Conservation (phyloP, 148 eudicot species). For the Heliosperma pusillum region DNA sequence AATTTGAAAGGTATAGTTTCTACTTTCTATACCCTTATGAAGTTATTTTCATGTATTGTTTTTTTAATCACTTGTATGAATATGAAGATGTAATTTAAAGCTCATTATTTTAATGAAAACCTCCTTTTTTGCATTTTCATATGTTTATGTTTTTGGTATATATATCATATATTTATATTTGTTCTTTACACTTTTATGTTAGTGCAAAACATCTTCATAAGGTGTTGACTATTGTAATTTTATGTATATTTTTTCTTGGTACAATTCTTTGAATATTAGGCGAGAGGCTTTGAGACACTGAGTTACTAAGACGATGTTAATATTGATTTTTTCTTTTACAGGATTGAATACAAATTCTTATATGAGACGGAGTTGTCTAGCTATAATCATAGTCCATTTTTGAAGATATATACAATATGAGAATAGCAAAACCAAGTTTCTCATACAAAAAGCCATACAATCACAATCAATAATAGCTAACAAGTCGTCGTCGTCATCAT, state of each 20-base stretch:
- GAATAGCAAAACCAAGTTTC: constrained; percentile 28
- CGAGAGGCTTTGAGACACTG: neutral
- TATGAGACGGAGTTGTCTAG: neutral
- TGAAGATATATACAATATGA: constrained; percentile 21
- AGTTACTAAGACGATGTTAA: neutral
- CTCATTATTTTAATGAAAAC: neutral
- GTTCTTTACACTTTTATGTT: too few relatives aligned
- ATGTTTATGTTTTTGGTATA: too few relatives aligned
- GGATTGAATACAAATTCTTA: neutral
- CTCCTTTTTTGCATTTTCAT: neutral
- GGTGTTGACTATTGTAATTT: neutral
- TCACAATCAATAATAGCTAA: neutral
- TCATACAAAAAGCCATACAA: constrained; percentile 18
- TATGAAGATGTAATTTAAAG: neutral
- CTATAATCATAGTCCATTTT: neutral
- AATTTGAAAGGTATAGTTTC: neutral
- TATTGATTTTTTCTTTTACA: neutral
- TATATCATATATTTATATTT: too few relatives aligned
- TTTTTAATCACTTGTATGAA: too few relatives aligned
- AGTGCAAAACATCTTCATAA: neutral
- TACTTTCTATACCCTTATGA: too few relatives aligned
- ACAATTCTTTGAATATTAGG: too few relatives aligned
- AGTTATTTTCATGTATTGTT: too few relatives aligned
- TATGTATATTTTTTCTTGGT: too few relatives aligned
- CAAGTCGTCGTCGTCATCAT: neutral